A percentile compares a stretch with the other conserved stretches of the same genome.
Evolutionary conservation across 305 asterid genomes (phyloP).

Genomic region (Fraxinus nigra): DNA sequence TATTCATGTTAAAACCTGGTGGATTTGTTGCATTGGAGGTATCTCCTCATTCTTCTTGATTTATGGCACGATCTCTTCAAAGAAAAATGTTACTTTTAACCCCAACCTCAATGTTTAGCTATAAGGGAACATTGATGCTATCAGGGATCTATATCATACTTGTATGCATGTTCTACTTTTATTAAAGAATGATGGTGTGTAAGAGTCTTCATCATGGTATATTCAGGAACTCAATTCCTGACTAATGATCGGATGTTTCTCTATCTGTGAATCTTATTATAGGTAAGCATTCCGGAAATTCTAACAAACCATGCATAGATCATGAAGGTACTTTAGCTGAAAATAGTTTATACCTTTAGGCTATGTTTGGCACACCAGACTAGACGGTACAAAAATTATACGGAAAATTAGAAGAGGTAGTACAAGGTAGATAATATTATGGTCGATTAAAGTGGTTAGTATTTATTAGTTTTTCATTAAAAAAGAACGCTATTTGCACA

Average conservation of each 20-base stretch:
- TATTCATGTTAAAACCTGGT: constrained; percentile 61
- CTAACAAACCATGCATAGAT: background rate
- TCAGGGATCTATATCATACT: background rate
- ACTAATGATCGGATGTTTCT: background rate
- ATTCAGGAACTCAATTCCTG: background rate
- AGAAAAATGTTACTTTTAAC: background rate
- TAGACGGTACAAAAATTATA: background rate
- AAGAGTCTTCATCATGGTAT: background rate
- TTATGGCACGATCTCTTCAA: background rate
- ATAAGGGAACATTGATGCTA: background rate
- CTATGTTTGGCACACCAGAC: background rate
- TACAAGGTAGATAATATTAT: background rate
- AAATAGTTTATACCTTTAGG: background rate
- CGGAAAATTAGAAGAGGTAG: background rate
- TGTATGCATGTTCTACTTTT: background rate
- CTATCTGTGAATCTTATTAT: background rate
- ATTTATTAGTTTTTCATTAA: background rate
- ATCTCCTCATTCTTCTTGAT: constrained; percentile 15
- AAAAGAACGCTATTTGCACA: background rate
- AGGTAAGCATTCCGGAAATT: background rate
- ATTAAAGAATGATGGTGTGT: background rate
- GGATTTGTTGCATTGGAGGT: constrained; percentile 95
- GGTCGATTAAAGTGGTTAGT: background rate
- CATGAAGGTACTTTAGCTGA: background rate
- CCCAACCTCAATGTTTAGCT: background rate